Evolutionary conservation across 108 stramenopile species (phyloP).

Genomic region (Stephanodiscus triporus): DNA sequence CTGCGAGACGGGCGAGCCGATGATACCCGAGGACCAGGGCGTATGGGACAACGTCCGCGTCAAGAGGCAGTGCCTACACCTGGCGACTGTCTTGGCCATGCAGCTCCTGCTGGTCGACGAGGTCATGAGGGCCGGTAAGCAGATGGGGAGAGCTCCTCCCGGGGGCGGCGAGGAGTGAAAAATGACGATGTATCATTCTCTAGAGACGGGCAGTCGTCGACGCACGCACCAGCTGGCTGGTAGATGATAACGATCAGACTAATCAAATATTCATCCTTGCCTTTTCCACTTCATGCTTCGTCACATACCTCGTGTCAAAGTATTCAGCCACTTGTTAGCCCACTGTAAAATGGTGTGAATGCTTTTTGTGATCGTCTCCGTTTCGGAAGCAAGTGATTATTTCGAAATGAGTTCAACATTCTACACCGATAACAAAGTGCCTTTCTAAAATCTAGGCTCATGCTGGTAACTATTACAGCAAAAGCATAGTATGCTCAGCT

Average conservation of each 20-base stretch:
- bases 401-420: no score
- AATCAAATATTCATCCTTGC: background rate
- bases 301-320: no score
- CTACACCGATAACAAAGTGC: no score
- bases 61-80: slow-evolving; percentile 94
- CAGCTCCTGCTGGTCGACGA: slow-evolving; percentile 99
- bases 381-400: no score
- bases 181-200: background rate
- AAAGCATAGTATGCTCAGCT: no score
- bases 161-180: slow-evolving; percentile 36
- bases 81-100: slow-evolving; percentile 95
- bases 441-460: no score
- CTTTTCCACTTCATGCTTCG: background rate
- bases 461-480: no score
- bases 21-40: slow-evolving; percentile 93
- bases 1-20: slow-evolving; percentile 91
- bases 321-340: no score
- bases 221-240: background rate
- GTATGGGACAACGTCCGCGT: slow-evolving; percentile 98
- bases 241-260: background rate
- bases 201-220: background rate
- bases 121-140: slow-evolving; percentile 98
- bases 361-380: no score
- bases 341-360: no score
- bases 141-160: slow-evolving; percentile 86